Percentiles rank a stretch among this genome's conserved stretches.
Evolutionary conservation across 177 flowering plant genomes (phyloP).

Genomic region (Vitis hybrid): DNA sequence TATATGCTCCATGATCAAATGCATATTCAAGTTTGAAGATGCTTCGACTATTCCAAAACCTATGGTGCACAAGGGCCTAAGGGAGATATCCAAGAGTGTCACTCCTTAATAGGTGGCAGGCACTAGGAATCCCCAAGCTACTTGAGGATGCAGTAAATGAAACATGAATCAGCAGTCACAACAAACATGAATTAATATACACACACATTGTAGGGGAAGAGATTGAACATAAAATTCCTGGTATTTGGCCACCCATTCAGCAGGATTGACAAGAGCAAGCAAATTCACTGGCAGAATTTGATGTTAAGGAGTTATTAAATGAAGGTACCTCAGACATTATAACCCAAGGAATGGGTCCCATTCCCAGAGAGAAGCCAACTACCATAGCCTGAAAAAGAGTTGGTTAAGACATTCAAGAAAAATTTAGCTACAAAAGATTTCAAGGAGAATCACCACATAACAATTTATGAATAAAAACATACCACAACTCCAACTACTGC

Average conservation of each 20-base stretch:
- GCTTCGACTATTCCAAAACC: too few relatives aligned
- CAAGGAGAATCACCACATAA: background rate
- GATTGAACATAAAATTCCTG: background rate
- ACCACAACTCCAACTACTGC: slow-evolving; percentile 95
- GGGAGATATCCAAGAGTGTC: too few relatives aligned
- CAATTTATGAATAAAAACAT: slow-evolving; percentile 24
- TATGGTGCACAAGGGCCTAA: too few relatives aligned
- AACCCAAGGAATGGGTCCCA: slow-evolving; percentile 96
- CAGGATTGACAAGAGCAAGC: background rate
- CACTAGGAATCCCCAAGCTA: too few relatives aligned
- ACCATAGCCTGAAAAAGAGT: slow-evolving; percentile 49
- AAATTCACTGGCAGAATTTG: background rate
- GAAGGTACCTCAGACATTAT: slow-evolving; percentile 96
- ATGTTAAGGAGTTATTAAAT: background rate
- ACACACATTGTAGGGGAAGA: too few relatives aligned
- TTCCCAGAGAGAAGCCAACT: slow-evolving; percentile 75
- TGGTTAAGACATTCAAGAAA: background rate
- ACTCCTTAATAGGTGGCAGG: too few relatives aligned
- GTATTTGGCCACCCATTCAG: background rate
- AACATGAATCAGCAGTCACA: too few relatives aligned
- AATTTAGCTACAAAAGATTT: background rate
- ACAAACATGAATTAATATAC: too few relatives aligned
- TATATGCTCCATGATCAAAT: too few relatives aligned
- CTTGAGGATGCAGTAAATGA: too few relatives aligned
- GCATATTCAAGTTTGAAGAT: too few relatives aligned